Evolutionary conservation across 2,329 filamentous ascomycete species (phyloP), one percentile per base, ranked within the genome.

Genomic region (Claviceps monticola): DNA sequence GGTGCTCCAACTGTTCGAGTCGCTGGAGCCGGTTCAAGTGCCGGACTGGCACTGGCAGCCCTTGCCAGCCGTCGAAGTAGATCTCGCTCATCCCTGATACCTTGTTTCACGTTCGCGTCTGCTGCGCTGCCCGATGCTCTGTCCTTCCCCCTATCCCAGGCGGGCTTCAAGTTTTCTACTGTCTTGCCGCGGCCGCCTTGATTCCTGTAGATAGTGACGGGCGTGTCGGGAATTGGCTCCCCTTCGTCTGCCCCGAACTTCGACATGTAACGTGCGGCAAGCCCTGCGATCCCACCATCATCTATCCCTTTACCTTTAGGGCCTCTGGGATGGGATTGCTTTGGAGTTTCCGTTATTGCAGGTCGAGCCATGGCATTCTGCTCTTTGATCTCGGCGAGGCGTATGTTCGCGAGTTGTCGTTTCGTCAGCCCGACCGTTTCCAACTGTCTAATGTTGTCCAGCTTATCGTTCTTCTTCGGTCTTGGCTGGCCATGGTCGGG

Each of bases 351-450:
- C 14, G 73, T 71, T 1, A 71, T 74, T 6, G 68, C 60, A 9
- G 71, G 71, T 48, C 68, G 64, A 7, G 70, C 68, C 55, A 68
- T 65, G 38, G 71, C 69, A 58, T 79, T 77, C 52, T 64, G 67
- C 51, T 76, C 72, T 41, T 71, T 68, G 51, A 78, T 78, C 60
- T 78, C 76, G 37, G 74, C 75, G 2, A 80, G 62, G 36, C 70
- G 68, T 50, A 72, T 71, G 6, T 69, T 68, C n/a, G 76, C 71
- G 16, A 76, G 61, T 1, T 71, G 70, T 49, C 71, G 68, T 51
- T 64, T 72, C 5, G 76, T 73, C 26, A 73, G 57, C 2, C 67
- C 68, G 34, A 70, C 66, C 46, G 64, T 64, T 57, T 76, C 74
- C 21, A 67, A 64, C 45, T 67, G 65, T 39, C 68, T 64, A 46